Evolutionary conservation across 2,329 filamentous ascomycete species (phyloP), one percentile per base, ranked within the genome.

Genomic region (Chlorencoelia australis): DNA sequence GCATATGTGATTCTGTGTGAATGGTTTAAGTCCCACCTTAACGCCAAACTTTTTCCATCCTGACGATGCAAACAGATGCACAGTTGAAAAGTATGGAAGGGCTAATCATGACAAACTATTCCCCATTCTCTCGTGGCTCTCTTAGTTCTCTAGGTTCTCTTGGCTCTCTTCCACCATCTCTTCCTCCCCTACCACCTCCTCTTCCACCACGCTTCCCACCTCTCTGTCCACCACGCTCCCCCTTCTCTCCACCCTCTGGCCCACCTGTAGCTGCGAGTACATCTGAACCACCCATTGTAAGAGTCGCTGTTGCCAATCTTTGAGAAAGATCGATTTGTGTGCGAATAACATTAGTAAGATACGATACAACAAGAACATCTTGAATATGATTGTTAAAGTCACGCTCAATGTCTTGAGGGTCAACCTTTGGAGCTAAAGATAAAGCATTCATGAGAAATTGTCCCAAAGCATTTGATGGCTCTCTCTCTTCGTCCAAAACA

Each of bases 361-460:
- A 98, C 50, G 87, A 94, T 54, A 98, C 88, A 62, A 96, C 88
- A 49, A 98, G 79, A 43, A 98, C 88, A 62, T 98, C 91, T 69
- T 98, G 91, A 63, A 98, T 87, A 68, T 98, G 91, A 71, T 94
- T 94, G 77, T 98, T 98, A 76, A 98, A 98, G 69, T 96, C 88
- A 59, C 82, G 75, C 72, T 98, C 91, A 58, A 98, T 88, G 60
- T 93, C 82, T 44, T 78, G 73, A 24, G 81, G 69, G 55, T 94
- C 85, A 43, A 96, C 91, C 73, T 96, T 98, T 56, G 91, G 91
- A 38, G 89, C 86, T 46, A 98, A 69, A 30, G 84, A 88, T 46
- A 98, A 75, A 25, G 89, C 81, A 62, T 94, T 94, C 71, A 96
- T 83, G 50, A 98, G 71, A 66, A 87, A 94, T 65, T 98, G 93